Conservation (phyloP, 2,329 filamentous ascomycete genomes). For the Neofusicoccum umdonicola region DNA sequence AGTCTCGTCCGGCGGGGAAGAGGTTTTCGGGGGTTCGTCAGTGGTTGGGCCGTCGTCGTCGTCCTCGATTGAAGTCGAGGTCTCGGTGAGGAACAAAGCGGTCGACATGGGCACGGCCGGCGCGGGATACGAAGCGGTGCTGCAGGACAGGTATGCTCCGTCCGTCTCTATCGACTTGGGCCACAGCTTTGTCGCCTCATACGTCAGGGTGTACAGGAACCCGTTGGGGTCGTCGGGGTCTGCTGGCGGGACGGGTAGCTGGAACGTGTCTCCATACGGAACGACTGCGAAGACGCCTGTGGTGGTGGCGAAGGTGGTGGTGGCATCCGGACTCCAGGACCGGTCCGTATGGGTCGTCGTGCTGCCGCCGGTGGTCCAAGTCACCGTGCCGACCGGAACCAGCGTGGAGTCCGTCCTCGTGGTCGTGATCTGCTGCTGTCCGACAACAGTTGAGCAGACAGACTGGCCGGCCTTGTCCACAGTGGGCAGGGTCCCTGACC, state of each 20-base stretch:
- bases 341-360: background rate
- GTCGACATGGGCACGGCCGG: background rate
- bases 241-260: background rate
- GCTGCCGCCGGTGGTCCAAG: background rate
- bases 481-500: background rate
- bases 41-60: background rate
- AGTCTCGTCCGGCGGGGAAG: background rate
- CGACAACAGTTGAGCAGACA: background rate
- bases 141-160: background rate
- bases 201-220: background rate
- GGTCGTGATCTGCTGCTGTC: background rate
- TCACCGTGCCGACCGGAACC: background rate
- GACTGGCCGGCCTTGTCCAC: background rate
- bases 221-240: background rate
- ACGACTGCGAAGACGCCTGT: background rate
- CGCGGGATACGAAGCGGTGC: background rate
- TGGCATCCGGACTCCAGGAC: background rate
- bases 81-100: background rate
- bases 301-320: background rate
- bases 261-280: background rate
- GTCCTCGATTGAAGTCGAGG: background rate
- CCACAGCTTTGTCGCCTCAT: background rate
- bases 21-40: background rate
- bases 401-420: background rate
- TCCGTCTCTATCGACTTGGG: conserved; percentile 1